Evolutionary conservation across 768 basidiomycete genomes (phyloP).

Genomic region (Boletus barrowsii): DNA sequence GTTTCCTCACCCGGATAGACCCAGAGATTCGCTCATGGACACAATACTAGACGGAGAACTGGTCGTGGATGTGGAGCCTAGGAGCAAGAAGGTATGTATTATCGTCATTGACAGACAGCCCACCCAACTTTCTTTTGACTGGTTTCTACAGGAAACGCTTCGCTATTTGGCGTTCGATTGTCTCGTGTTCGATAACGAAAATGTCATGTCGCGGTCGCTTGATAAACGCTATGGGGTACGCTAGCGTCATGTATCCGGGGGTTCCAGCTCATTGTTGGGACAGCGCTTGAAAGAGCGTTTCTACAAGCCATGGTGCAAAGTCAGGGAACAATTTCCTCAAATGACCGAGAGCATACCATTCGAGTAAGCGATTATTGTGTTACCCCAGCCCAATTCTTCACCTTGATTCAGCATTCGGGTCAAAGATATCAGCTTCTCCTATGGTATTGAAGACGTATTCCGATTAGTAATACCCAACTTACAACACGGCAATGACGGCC

Average conservation of each 20-base stretch:
- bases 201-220: conserved; percentile 80
- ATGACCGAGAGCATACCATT: conserved; percentile 70
- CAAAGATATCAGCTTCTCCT: conserved; percentile 85
- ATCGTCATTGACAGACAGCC: not conserved
- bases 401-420: conserved; percentile 64
- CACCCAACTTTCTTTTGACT: not conserved
- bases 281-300: conserved; percentile 73
- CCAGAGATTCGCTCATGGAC: conserved; percentile 62
- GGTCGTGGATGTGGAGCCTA: conserved; percentile 83
- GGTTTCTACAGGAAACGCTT: conserved; percentile 59
- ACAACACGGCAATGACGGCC: conserved; percentile 91
- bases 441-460: conserved; percentile 85
- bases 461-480: conserved; percentile 76
- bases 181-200: conserved; percentile 79
- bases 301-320: conserved; percentile 72
- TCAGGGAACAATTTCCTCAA: conserved; percentile 65
- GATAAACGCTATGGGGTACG: conserved; percentile 89
- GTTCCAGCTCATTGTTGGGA: conserved; percentile 3
- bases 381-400: conserved; percentile 5
- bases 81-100: conserved; percentile 59
- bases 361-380: conserved; percentile 52
- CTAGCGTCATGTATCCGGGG: conserved; percentile 6
- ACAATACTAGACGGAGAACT: conserved; percentile 93
- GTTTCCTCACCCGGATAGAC: conserved; percentile 87
- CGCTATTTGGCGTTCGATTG: conserved; percentile 92